Evolutionary conservation across 2,329 filamentous ascomycete species (phyloP), one percentile per base, ranked within the genome.

Genomic region (Clonostachys solani): DNA sequence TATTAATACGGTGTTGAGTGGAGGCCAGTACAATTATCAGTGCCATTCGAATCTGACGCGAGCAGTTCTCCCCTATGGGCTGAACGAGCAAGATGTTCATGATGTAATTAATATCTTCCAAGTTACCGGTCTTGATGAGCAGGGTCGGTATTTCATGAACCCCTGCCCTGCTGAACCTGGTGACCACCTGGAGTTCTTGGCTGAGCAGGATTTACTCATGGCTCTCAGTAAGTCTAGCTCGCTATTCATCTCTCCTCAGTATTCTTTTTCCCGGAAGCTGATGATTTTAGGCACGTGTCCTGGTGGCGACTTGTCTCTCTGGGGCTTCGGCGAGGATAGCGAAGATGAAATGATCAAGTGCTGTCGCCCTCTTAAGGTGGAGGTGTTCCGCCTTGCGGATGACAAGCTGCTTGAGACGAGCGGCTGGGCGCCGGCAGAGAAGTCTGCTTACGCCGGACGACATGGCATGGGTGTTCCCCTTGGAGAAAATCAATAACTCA

Each of bases 101-200:
- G 89, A 95, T 61, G 89, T 95, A 1, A 74, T 95, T 46, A 95
- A 95, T 58, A 73, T 95, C 4, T 94, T 95, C 60, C 89, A 95
- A 63, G 87, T 92, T 8, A 94, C 89, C 0, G 88, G 89, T 0
- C 61, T 94, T 42, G 86, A 94, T 57, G 72, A 78, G 46, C 59
- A 84, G 50, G 88, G 87, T 0, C 77, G 82, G 45, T 92, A 92
- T 54, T 92, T 89, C 50, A 95, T 95, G 77, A 81, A 75, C 48
- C 75, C 80, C 0, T 79, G 74, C 48, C 81, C 81, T 0, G 81
- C 80, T 0, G 62, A 68, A 47, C 54, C 63, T 6, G 78, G 74
- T 0, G 80, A 84, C 49, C 82, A 76, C 47, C 80, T 92, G 47
- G 86, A 90, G 64, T 91, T 94, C 59, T 81, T 94, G 50, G 87